These are phyloP conservation scores for Colletotrichum australisinense DNA, from an alignment of 2,329 filamentous ascomycete genomes.

Conservation along the genomic window DNA sequence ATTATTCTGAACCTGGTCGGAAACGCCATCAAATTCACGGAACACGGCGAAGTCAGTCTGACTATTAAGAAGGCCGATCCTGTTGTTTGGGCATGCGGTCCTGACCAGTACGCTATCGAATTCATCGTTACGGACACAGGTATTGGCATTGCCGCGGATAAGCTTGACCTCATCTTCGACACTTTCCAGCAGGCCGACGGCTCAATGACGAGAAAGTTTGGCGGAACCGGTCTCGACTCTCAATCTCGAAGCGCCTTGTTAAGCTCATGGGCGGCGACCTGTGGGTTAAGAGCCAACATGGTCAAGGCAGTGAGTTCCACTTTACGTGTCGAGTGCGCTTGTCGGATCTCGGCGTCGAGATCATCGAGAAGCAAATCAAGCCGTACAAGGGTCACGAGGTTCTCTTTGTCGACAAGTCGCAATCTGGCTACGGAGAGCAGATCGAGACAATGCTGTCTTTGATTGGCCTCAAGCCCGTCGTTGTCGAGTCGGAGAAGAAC, in stretches of 20 bases:
- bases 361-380: constrained; percentile 84
- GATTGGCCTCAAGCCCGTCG: constrained; percentile 83
- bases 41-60: constrained; percentile 94
- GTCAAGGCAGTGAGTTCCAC: constrained; percentile 93
- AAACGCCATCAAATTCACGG: constrained; percentile 99
- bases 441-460: constrained; percentile 82
- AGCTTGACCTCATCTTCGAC: constrained; percentile 97
- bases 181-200: constrained; percentile 99
- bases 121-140: constrained; percentile 97
- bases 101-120: constrained; percentile 90
- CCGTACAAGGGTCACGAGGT: constrained; percentile 95
- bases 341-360: constrained; percentile 80
- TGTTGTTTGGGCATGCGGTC: constrained; percentile 71
- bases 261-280: constrained; percentile 97
- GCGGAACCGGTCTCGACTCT: constrained; percentile 91
- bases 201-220: constrained; percentile 95
- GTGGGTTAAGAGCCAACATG: constrained; percentile 94
- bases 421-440: constrained; percentile 80
- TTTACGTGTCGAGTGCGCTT: constrained; percentile 94
- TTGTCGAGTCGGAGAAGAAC: constrained; percentile 84
- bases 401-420: constrained; percentile 92
- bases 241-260: constrained; percentile 94
- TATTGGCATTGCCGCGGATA: constrained; percentile 95
- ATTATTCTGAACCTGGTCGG: constrained; percentile 97
- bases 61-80: constrained; percentile 81